Percentiles rank a stretch among this genome's conserved stretches.
These are phyloP conservation scores for Vitis hybrid DNA, from an alignment of 177 flowering plant species.

Conservation along the genomic window DNA sequence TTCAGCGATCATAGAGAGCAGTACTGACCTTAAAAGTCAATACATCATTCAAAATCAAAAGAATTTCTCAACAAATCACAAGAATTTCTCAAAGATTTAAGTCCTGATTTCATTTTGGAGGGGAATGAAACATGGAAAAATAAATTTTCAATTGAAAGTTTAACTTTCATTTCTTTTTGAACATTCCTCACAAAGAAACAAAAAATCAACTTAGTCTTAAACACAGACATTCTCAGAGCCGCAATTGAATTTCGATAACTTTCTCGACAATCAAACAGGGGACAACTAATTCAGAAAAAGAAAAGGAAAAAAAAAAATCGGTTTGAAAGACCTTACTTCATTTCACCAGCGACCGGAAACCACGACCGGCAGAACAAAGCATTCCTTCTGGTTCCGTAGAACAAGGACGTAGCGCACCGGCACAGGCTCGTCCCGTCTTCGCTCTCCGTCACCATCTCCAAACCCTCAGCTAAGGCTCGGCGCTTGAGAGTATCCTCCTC, in stretches of 20 bases:
- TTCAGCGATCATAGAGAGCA: too few relatives aligned
- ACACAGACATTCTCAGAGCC: too few relatives aligned
- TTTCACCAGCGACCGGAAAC: slow-evolving; percentile 64
- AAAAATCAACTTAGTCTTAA: too few relatives aligned
- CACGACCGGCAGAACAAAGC: slow-evolving; percentile 86
- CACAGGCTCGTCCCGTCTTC: slow-evolving; percentile 28
- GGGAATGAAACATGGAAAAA: too few relatives aligned
- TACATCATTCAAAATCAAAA: too few relatives aligned
- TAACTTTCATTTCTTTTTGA: too few relatives aligned
- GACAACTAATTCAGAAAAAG: not conserved
- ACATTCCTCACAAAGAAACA: too few relatives aligned
- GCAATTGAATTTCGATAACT: not conserved
- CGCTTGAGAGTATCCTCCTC: slow-evolving; percentile 75
- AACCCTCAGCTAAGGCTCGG: slow-evolving; percentile 71
- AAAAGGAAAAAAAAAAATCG: not conserved
- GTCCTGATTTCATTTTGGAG: too few relatives aligned
- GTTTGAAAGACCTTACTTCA: slow-evolving; percentile 45
- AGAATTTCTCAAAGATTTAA: too few relatives aligned
- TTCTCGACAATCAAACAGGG: not conserved
- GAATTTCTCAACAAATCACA: too few relatives aligned
- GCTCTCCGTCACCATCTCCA: slow-evolving; percentile 40
- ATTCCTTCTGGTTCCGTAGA: slow-evolving; percentile 60
- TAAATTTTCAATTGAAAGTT: too few relatives aligned
- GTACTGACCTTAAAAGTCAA: too few relatives aligned
- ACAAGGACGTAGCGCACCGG: slow-evolving; percentile 53